Base-by-base conservation (phyloP, 2,329 filamentous ascomycete genomes). In the Dothistroma pini region DNA sequence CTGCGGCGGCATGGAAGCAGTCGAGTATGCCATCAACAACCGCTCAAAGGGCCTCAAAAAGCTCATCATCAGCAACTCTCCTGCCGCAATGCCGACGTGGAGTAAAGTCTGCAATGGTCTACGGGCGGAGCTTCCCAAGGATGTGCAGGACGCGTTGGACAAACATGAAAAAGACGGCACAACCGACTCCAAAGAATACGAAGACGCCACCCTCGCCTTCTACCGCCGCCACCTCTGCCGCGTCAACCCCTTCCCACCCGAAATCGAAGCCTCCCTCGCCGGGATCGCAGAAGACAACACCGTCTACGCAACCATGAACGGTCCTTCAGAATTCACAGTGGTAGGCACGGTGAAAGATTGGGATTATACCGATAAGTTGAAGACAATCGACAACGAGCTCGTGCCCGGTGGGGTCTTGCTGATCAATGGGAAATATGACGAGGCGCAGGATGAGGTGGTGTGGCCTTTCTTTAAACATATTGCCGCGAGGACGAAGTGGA, bases 1-100 rank as follows among this genome's bases (percentile, higher is more conserved):
- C 21, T 84, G 81, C 80, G 81, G 82, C n/a, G 82, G 78, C 0
- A 81, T 83, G 78, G 69, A 83, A 0, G 79, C 71, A 2, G 73
- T 74, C 0, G 65, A 74, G 25, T 80, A 76, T 69, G 80, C 79
- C 0, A 71, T 73, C 4, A 66, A 68, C 16, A 19, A 57, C 21
- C 70, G 69, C 31, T 72, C 72, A 3, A 54, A 56, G 14, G 76
- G 76, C 0, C 63, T 80, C 34, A 67, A 70, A 12, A 75, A 74
- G 56, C 65, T 80, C 6, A 66, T 80, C 25, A 63, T 73, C 41
- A 62, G 63, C 38, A 66, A 73, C 57, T 67, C 65, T 11, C 71
- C 71, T 1, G 66, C 70, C 3, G 62, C 57, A 41, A 67, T 73
- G 66, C 49, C n/a, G 2, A 67, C 63, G 6, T 73, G 71, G 71